phyloP scores from a whole-genome alignment of 768 basidiomycete species.

The Udeniomyces megalosporus region DNA sequence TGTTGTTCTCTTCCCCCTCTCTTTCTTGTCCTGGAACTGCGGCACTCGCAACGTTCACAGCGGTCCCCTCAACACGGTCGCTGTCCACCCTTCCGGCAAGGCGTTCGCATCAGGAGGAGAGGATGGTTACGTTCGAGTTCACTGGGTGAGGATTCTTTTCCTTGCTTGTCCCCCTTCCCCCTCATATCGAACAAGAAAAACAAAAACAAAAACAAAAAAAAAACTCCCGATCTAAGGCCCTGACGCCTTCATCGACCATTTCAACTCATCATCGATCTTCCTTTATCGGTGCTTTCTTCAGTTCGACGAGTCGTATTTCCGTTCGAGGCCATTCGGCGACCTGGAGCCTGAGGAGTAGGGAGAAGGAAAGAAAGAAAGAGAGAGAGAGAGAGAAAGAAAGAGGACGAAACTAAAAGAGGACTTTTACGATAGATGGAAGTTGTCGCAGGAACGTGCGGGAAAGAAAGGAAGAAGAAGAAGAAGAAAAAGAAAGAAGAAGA shows the following conservation, averaged over 20 bases:
- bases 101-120: constrained; percentile 89
- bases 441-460: not conserved
- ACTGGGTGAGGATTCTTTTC: constrained; percentile 25
- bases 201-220: too few species aligned
- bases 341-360: constrained; percentile 51
- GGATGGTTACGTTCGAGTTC: constrained; percentile 54
- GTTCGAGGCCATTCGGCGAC: constrained; percentile 77
- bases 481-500: not conserved
- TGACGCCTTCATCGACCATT: too few species aligned
- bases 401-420: not conserved
- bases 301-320: constrained; percentile 90
- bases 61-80: constrained; percentile 46
- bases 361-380: not conserved
- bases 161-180: not conserved
- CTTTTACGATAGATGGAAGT: not conserved
- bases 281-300: constrained; percentile 37
- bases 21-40: too few species aligned
- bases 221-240: too few species aligned
- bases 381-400: not conserved
- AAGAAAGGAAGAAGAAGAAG: not conserved
- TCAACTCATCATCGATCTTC: not conserved
- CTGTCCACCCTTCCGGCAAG: constrained; percentile 75
- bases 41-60: too few species aligned
- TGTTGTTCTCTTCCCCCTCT: too few species aligned
- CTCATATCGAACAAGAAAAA: not conserved